These are phyloP conservation scores for Ceratocystis albifundus DNA, from an alignment of 2,329 filamentous ascomycete species.

Conservation along the genomic window DNA sequence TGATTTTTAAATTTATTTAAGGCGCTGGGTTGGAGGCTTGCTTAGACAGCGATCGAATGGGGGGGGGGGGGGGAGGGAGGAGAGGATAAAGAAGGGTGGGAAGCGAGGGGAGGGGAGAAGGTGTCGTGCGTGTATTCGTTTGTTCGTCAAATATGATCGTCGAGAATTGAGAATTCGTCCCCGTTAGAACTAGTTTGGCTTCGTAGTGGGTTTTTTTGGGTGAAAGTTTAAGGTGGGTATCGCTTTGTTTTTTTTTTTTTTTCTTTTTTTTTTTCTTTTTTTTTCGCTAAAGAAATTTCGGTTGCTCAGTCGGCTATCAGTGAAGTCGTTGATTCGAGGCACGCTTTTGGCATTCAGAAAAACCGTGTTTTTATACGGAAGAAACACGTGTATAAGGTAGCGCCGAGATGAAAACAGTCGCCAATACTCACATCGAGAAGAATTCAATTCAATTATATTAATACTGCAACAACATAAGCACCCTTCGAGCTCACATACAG, in stretches of 20 bases:
- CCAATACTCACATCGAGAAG: too few relatives aligned
- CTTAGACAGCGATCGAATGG: background rate
- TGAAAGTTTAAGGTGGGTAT: conserved; percentile 2
- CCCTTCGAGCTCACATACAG: background rate
- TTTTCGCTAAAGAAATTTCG: background rate
- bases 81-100: background rate
- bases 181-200: background rate
- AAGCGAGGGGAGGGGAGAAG: background rate
- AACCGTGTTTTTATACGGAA: background rate
- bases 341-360: background rate
- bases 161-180: background rate
- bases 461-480: too few relatives aligned
- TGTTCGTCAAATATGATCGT: background rate
- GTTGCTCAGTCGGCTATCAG: background rate
- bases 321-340: background rate
- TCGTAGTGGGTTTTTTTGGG: conserved; percentile 13
- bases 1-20: too few relatives aligned
- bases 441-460: too few relatives aligned
- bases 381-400: too few relatives aligned
- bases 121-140: conserved; percentile 5
- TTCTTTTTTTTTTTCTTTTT: background rate
- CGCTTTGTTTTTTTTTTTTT: background rate
- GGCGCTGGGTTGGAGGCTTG: background rate
- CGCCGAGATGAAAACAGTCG: background rate
- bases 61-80: too few relatives aligned